Base-by-base conservation (phyloP, 176 grass and related monocot species). In the Tuctoria greenei region DNA sequence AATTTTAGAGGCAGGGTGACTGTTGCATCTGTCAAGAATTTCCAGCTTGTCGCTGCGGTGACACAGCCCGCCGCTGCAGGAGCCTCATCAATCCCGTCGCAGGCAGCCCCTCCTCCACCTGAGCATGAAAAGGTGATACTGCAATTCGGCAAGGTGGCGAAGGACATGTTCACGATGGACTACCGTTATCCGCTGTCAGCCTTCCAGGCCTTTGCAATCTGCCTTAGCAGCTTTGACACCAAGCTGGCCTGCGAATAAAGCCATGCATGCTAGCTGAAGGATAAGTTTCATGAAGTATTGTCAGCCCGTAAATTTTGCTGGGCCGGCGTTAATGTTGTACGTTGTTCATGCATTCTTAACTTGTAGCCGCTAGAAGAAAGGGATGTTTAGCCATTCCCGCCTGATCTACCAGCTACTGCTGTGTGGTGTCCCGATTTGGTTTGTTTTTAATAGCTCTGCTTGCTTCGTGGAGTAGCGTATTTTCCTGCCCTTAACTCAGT, bases 161-260 rank as follows among this genome's bases (percentile, higher is more conserved):
- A 90, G 61, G 91, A 93, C 45, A 90, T 93, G 87, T 93, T 93
- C 85, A 90, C 91, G 38, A 93, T 93, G 91, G 91, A 93, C 77
- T 93, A 88, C 74, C 78, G 85, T 15, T 93, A 90, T 37, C 90
- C 90, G 2, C 72, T 94, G 5, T 94, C 92, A 12, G 92, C 87
- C 0, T 93, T 90, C 81, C 91, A 93, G 87, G 91, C 91, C 35
- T 93, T 93, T 24, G 87, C 91, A 6, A 91, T 95, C 73, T 95
- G 92, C 86, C 55, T 95, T 66, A 91, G 88, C 71, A 95, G 88
- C 77, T 91, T 95, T 3, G 91, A 94, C 79, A 95, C 85, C 66
- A 95, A 95, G 71, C 79, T 91, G 66, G 88, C 92, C n/a, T 91
- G 85, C 46, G 92, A 91, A 82, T 95, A 79, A 83, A 71, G 28